Conservation (phyloP, 1,284 basidiomycete genomes). For the Ceratobasidium sp. region DNA sequence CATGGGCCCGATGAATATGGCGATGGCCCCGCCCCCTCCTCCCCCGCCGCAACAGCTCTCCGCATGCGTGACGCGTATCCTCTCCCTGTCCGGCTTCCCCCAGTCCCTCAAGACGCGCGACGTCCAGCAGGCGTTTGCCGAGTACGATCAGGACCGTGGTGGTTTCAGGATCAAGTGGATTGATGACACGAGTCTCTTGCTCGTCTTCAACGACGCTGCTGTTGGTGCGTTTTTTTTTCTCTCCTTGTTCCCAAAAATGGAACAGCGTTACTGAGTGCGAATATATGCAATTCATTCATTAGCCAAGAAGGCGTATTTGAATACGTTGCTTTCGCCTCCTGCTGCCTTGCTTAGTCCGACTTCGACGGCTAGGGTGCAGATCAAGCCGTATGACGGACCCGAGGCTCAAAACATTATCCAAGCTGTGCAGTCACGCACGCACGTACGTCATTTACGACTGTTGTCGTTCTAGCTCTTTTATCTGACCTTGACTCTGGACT, state of each 20-base stretch:
- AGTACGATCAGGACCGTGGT: constrained; percentile 87
- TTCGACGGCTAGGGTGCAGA: constrained; percentile 64
- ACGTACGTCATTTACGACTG: constrained; percentile 53
- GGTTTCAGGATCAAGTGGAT: constrained; percentile 99
- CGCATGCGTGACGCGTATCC: constrained; percentile 94
- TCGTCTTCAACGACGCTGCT: constrained; percentile 90
- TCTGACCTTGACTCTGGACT: constrained; percentile 15
- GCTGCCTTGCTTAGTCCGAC: constrained; percentile 73
- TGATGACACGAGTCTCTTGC: constrained; percentile 94
- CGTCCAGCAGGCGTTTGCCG: constrained; percentile 89
- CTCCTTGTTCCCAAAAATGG: constrained; percentile 10
- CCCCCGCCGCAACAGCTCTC: constrained; percentile 69
- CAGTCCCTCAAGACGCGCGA: constrained; percentile 98
- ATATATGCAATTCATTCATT: constrained; percentile 54
- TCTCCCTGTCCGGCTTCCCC: constrained; percentile 90
- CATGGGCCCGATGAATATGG: constrained; percentile 44
- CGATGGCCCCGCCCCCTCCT: constrained; percentile 41
- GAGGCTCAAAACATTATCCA: constrained; percentile 93
- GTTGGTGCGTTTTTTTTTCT: constrained; percentile 70
- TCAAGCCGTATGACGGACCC: constrained; percentile 93
- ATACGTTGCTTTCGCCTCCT: constrained; percentile 85
- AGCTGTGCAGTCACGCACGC: constrained; percentile 71
- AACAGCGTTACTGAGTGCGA: constrained; percentile 20
- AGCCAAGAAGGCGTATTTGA: constrained; percentile 96
- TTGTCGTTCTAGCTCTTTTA: not conserved